phyloP scores from a whole-genome alignment of 2,329 filamentous ascomycete genomes.

The Aspergillus sp. region DNA sequence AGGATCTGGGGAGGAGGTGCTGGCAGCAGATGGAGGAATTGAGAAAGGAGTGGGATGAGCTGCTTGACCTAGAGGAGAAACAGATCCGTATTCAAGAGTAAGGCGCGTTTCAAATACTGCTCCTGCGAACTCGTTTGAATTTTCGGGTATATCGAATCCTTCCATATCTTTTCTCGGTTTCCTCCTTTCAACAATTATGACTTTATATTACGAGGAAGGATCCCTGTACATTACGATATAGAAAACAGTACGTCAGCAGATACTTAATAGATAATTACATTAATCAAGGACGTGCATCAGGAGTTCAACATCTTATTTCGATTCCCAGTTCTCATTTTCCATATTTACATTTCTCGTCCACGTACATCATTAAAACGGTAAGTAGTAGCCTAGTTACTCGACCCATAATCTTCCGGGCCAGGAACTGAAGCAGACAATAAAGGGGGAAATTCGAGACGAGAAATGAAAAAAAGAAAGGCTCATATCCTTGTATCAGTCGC shows the following conservation, averaged over 20 bases:
- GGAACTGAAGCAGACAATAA: slow-evolving; percentile 13
- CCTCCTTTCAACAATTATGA: neutral
- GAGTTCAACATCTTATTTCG: slow-evolving; percentile 8
- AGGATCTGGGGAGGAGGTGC: slow-evolving; percentile 40
- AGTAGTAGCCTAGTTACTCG: slow-evolving; percentile 28
- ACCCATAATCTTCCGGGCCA: slow-evolving; percentile 20
- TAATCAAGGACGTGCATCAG: neutral
- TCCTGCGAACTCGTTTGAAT: neutral
- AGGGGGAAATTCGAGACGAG: neutral
- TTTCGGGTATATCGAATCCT: neutral
- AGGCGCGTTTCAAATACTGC: neutral
- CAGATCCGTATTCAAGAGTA: neutral
- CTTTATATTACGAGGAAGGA: neutral
- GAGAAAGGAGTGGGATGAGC: slow-evolving; percentile 38
- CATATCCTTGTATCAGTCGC: neutral
- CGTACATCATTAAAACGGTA: slow-evolving; percentile 38
- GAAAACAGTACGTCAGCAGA: neutral
- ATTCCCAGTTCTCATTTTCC: slow-evolving; percentile 19
- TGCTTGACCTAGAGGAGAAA: slow-evolving; percentile 37
- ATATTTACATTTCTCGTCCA: slow-evolving; percentile 37
- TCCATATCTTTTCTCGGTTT: slow-evolving; percentile 2
- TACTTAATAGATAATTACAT: neutral
- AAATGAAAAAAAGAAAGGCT: neutral
- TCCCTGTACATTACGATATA: neutral
- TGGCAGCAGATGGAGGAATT: slow-evolving; percentile 46